phyloP scores from a whole-genome alignment of 768 basidiomycete genomes.

The Mycena latifolia region DNA sequence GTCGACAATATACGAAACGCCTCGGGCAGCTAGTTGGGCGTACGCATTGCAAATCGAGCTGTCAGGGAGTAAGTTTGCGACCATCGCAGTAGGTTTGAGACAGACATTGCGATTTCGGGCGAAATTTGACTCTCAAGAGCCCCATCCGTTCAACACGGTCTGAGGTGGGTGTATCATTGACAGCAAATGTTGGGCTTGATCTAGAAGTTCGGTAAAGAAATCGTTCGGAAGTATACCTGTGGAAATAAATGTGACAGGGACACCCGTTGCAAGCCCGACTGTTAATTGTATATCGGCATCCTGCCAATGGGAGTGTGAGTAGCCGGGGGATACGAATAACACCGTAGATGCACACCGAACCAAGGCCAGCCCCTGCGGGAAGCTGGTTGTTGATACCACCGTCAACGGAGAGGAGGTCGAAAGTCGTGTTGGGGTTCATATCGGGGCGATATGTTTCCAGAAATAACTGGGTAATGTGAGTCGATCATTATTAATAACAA shows the following conservation, averaged over 20 bases:
- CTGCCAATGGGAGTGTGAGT: too few relatives aligned
- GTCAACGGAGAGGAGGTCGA: slow-evolving; percentile 1
- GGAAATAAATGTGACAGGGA: slow-evolving; percentile 3
- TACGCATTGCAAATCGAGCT: too few relatives aligned
- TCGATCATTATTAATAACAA: too few relatives aligned
- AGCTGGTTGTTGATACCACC: slow-evolving; percentile 10
- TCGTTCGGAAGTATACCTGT: slow-evolving; percentile 2
- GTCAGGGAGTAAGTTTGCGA: too few relatives aligned
- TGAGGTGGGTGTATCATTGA: too few relatives aligned
- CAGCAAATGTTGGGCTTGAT: not conserved
- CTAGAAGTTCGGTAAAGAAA: not conserved
- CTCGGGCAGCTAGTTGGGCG: too few relatives aligned
- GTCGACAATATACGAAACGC: not conserved
- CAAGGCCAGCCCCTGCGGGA: not conserved
- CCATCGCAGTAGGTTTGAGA: too few relatives aligned
- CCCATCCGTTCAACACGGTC: too few relatives aligned
- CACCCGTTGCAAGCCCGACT: not conserved
- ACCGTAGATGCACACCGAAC: too few relatives aligned
- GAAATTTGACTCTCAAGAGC: too few relatives aligned
- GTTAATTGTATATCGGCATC: not conserved
- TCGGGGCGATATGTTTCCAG: slow-evolving; percentile 4
- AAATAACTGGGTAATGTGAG: not conserved
- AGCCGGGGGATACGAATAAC: too few relatives aligned
- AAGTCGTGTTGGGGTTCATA: slow-evolving; percentile 16
- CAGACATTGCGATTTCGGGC: too few relatives aligned